Evolutionary conservation across 202 grass and related monocot species (phyloP).

Genomic region (Bolboschoenoplectus hybrid): DNA sequence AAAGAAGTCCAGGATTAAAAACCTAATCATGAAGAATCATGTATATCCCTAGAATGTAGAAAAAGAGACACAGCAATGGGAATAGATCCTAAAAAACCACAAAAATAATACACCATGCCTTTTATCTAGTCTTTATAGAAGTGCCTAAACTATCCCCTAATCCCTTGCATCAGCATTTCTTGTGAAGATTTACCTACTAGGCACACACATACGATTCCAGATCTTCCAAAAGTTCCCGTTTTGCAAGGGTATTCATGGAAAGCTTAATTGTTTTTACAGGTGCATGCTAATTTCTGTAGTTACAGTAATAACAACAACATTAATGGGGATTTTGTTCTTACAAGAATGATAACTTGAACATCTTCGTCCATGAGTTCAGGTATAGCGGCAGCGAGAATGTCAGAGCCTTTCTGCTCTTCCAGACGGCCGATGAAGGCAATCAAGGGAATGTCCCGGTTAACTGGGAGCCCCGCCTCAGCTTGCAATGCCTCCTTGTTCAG

Average conservation of each 20-base stretch:
- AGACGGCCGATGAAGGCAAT: conserved; percentile 85
- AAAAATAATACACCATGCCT: background rate
- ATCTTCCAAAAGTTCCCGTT: background rate
- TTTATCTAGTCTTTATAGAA: background rate
- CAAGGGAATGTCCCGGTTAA: conserved; percentile 65
- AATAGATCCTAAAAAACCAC: conserved; percentile 10
- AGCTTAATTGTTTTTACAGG: background rate
- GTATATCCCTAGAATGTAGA: background rate
- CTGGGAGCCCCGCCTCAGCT: conserved; percentile 70
- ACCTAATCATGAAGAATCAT: background rate
- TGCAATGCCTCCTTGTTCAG: conserved; percentile 93
- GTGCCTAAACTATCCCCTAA: background rate
- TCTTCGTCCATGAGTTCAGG: conserved; percentile 63
- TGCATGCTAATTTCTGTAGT: background rate
- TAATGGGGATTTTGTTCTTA: conserved; percentile 28
- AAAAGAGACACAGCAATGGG: background rate
- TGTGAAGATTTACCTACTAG: background rate
- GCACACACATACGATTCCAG: background rate
- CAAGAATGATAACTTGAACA: conserved; percentile 82
- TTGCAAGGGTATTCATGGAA: background rate
- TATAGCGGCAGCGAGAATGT: conserved; percentile 81
- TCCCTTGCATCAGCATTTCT: background rate
- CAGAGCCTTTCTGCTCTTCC: conserved; percentile 96
- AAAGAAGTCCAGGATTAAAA: background rate
- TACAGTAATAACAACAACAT: background rate